Evolutionary conservation across 1,284 basidiomycete species (phyloP), one percentile per base, ranked within the genome.

Genomic region (Naganishia albida): DNA sequence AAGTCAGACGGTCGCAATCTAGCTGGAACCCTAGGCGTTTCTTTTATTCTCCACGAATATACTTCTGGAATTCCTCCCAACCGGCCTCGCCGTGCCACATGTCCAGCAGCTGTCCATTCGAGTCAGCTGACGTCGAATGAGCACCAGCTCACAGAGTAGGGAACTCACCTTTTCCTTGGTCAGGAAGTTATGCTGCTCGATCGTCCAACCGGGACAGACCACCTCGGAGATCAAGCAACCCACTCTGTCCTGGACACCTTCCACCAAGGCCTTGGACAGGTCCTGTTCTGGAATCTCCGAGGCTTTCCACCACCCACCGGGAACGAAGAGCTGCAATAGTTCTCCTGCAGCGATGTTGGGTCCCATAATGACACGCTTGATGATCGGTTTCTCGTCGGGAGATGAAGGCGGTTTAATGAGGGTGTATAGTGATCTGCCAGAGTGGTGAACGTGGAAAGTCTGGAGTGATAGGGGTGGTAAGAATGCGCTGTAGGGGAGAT

Each of bases 251-350:
- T 67, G 60, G 56, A 70, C 48, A n/a, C 38, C 49, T 10, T 63
- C n/a, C 34, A 10, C 65, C 1, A 38, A 44, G 13, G 55, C 44
- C 1, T 10, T 57, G 13, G 44, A 44, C 1, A 73, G 59, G 63
- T 79, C 77, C 39, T 74, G 74, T 4, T 67, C 69, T 1, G 75
- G 77, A 13, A 79, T 71, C 65, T 76, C 74, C 28, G 69, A 71
- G 1, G 75, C 74, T 55, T 79, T 79, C 76, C 77, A 79, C 73
- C 76, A 77, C 50, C 75, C 76, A 1, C 75, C 76, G 3, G 74
- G 74, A 6, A 78, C 75, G 57, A 75, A 74, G 6, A 79, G 68
- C 67, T 78, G 77, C 30, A 68, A 65, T 4, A 76, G 68, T 55
- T 79, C 76, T 4, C 77, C 76, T 4, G 62, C 55, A 0, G 57